Evolutionary conservation across 352 stramenopile genomes (phyloP).

Genomic region (Pythium brachiatum): DNA sequence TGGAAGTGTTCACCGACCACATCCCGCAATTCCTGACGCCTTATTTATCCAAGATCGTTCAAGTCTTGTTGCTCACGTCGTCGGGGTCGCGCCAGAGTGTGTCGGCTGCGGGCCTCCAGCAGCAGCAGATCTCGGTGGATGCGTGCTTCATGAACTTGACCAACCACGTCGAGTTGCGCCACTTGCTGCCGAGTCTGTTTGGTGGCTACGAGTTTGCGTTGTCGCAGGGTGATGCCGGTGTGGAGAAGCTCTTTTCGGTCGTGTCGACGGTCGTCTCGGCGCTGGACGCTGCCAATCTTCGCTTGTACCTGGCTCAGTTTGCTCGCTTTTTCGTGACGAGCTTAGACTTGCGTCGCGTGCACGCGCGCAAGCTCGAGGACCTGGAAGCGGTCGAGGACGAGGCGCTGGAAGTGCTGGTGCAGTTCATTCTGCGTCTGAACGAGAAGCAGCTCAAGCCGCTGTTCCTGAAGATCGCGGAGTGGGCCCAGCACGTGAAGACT

Average conservation of each 20-base stretch:
- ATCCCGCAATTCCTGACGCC: conserved; percentile 80
- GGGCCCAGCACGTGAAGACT: conserved; percentile 49
- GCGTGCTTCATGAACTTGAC: conserved; percentile 62
- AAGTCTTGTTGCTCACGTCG: conserved; percentile 54
- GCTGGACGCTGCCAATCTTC: conserved; percentile 50
- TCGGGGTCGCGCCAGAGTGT: conserved; percentile 28
- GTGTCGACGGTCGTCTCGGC: conserved; percentile 60
- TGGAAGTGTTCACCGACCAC: conserved; percentile 83
- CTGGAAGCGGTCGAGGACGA: conserved; percentile 75
- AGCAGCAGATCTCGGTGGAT: conserved; percentile 58
- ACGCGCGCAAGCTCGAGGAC: conserved; percentile 48
- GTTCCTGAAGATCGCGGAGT: conserved; percentile 84
- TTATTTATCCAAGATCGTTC: conserved; percentile 64
- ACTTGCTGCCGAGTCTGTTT: conserved; percentile 70
- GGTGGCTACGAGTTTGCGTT: conserved; percentile 68
- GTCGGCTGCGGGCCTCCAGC: conserved; percentile 6
- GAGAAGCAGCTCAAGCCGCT: conserved; percentile 90
- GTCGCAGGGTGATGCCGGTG: conserved; percentile 43
- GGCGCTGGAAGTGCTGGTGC: conserved; percentile 67
- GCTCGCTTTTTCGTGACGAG: conserved; percentile 82
- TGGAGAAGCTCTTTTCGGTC: conserved; percentile 69
- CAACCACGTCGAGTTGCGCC: conserved; percentile 70
- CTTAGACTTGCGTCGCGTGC: conserved; percentile 72
- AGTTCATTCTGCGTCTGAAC: conserved; percentile 85
- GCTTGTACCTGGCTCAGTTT: conserved; percentile 68